Percentiles rank a stretch among this genome's conserved stretches.
Evolutionary conservation across 1,284 basidiomycete species (phyloP).

Genomic region (Garcileccinum viscosum): DNA sequence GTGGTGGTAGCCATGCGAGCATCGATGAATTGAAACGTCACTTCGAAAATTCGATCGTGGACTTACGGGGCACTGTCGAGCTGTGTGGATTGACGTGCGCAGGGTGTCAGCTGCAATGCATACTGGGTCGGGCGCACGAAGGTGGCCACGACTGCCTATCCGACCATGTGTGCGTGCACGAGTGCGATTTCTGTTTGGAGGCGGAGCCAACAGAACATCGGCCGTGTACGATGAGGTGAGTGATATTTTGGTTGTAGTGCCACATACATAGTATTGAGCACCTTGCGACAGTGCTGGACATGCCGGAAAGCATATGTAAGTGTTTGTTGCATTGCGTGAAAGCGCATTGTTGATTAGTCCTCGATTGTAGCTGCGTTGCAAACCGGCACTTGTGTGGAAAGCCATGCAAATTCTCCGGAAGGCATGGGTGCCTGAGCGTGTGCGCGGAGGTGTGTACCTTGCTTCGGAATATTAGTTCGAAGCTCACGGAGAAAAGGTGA

Average conservation of each 20-base stretch:
- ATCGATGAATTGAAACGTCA: constrained; percentile 53
- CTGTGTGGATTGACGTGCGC: constrained; percentile 56
- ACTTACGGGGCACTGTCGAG: constrained; percentile 51
- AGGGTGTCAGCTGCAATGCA: constrained; percentile 54
- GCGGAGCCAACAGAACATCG: constrained; percentile 37
- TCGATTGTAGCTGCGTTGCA: constrained; percentile 49
- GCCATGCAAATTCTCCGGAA: constrained; percentile 49
- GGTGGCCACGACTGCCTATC: constrained; percentile 56
- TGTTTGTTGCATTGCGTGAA: constrained; percentile 5
- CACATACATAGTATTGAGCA: neutral
- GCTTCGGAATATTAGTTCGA: neutral
- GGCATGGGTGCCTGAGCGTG: constrained; percentile 51
- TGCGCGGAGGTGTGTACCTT: constrained; percentile 53
- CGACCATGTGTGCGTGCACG: constrained; percentile 49
- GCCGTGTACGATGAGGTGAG: constrained; percentile 54
- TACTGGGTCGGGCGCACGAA: constrained; percentile 51
- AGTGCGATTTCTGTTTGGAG: constrained; percentile 51
- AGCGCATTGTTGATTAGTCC: neutral
- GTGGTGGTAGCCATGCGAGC: constrained; percentile 42
- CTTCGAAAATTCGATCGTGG: constrained; percentile 49
- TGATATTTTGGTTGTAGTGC: constrained; percentile 1
- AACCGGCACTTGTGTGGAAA: constrained; percentile 59
- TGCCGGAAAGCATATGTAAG: constrained; percentile 56
- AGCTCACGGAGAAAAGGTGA: constrained; percentile 39
- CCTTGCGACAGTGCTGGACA: constrained; percentile 56